Evolutionary conservation across 225 moss, liverwort and hornwort genomes (phyloP), one percentile per base, ranked within the genome.

Genomic region (Lunularia cruciata): DNA sequence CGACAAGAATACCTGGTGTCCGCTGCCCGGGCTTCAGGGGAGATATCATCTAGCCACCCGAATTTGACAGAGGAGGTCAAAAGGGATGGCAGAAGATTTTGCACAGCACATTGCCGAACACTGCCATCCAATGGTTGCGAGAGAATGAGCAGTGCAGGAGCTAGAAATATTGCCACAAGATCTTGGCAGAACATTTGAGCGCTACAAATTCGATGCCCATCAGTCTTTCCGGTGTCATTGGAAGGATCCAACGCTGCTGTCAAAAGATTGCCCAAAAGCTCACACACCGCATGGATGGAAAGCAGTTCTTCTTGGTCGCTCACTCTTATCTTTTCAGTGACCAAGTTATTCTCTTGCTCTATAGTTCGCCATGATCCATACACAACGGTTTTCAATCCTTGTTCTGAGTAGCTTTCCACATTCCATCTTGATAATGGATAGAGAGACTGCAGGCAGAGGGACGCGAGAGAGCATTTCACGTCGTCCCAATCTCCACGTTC

Each of bases 71-170:
- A 85, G 40, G 79, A 68, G 73, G 60, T 78, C 72, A 90, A 78
- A 52, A 94, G 74, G 40, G 84, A 86, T 47, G 79, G 94, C 69
- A 91, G 77, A 60, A 91, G 87, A 59, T 69, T 83, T 36, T 74
- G 82, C 81, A 87, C 84, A 47, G 83, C 82, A 78, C 79, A 74
- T 67, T 79, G 87, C 56, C 87, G 94, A 69, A 85, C 78, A 6
- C 77, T 66, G 26, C 76, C 64, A 61, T 81, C 76, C 67, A 75
- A 35, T 26, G 87, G 66, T 68, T 89, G 87, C 62, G 85, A 75
- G 35, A 94, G 85, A 34, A 81, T 67, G 38, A 77, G 76, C 73
- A 91, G 61, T 56, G 87, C 86, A 65, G 86, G 87, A 28, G 81
- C 80, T 54, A 86, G 74, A 65, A 86, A 91, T 31, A 77, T 77